phyloP scores from a whole-genome alignment of 1,139 yeast genomes.

The Zygosaccharomyces sapae region DNA sequence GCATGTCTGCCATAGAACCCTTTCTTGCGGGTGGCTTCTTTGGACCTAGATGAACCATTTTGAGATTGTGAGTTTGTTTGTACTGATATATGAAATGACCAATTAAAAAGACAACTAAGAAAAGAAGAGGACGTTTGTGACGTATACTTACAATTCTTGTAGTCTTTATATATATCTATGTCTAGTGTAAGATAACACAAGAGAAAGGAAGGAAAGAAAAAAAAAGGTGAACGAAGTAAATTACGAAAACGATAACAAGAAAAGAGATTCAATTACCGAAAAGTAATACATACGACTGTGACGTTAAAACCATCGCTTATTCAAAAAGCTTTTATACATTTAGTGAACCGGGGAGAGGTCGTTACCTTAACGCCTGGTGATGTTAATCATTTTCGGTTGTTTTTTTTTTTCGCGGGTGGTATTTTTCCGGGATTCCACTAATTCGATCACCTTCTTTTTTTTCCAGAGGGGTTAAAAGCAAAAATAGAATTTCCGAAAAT shows the following conservation, averaged over 20 bases:
- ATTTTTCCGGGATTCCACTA: conserved; percentile 5
- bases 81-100: not conserved
- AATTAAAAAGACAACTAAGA: not conserved
- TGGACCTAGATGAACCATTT: conserved; percentile 82
- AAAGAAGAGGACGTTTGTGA: not conserved
- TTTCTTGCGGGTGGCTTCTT: conserved; percentile 77
- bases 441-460: not conserved
- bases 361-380: conserved; percentile 40
- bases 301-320: conserved; percentile 40
- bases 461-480: not conserved
- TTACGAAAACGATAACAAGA: not conserved
- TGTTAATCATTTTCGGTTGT: not conserved
- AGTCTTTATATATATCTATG: conserved; percentile 33
- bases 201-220: conserved; percentile 26
- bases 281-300: not conserved
- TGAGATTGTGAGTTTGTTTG: conserved; percentile 7
- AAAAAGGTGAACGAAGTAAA: not conserved
- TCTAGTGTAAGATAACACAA: conserved; percentile 40
- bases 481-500: too few relatives aligned
- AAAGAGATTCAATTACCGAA: not conserved
- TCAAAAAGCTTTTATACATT: conserved; percentile 48
- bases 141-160: conserved; percentile 5
- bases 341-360: conserved; percentile 8
- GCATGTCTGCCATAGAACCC: conserved; percentile 74
- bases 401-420: not conserved